Evolutionary conservation across 768 basidiomycete genomes (phyloP).

Genomic region (Termitomyces sp.): DNA sequence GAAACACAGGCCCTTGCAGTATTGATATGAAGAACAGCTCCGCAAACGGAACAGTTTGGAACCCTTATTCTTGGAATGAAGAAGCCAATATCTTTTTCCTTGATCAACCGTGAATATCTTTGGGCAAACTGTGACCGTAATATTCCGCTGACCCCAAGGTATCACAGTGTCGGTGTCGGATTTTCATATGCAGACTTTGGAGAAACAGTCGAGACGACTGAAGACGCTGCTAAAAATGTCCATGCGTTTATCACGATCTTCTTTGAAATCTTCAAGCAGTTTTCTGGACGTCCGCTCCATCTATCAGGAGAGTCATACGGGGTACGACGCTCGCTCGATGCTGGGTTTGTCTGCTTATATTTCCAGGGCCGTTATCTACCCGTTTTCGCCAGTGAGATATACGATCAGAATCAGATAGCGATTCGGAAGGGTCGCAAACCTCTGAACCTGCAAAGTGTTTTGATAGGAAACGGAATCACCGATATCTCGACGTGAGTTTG

Average conservation of each 20-base stretch:
- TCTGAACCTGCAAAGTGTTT: conserved; percentile 61
- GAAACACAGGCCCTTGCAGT: conserved; percentile 27
- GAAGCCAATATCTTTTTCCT: conserved; percentile 68
- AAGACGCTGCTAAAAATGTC: conserved; percentile 74
- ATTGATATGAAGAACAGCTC: conserved; percentile 56
- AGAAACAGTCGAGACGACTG: conserved; percentile 66
- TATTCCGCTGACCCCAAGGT: neutral
- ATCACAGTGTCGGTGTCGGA: conserved; percentile 57
- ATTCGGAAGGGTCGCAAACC: conserved; percentile 45
- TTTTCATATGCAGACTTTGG: conserved; percentile 69
- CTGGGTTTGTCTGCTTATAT: conserved; percentile 9
- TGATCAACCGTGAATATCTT: conserved; percentile 47
- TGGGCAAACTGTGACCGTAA: too few species aligned
- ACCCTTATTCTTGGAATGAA: conserved; percentile 60
- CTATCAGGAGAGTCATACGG: conserved; percentile 79
- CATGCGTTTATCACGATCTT: conserved; percentile 74
- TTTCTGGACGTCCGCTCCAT: conserved; percentile 62
- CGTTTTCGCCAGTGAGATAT: conserved; percentile 71
- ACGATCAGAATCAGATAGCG: conserved; percentile 59
- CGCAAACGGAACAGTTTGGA: conserved; percentile 55
- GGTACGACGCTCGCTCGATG: conserved; percentile 27
- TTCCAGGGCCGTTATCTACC: conserved; percentile 62
- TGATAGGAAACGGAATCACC: conserved; percentile 61
- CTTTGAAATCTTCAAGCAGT: conserved; percentile 73
- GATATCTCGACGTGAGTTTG: conserved; percentile 36